Evolutionary conservation across 2,329 filamentous ascomycete species (phyloP).

Genomic region (Aspergillus viridinutans): DNA sequence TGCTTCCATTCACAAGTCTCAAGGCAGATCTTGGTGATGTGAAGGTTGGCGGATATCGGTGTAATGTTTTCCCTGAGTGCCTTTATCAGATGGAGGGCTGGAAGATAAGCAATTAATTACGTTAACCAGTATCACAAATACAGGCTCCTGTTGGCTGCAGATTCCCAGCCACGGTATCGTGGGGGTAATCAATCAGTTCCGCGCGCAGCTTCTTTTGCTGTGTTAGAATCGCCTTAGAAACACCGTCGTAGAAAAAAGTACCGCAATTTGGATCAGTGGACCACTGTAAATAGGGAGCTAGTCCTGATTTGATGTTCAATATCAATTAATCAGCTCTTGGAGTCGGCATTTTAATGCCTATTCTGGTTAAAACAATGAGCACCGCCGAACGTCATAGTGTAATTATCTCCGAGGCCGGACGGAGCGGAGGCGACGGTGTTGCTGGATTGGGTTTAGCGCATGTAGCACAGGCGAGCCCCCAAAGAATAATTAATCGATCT

Average conservation of each 20-base stretch:
- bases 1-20: not conserved
- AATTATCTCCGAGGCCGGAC: constrained; percentile 11
- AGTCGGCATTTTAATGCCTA: not conserved
- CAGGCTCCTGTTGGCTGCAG: not conserved
- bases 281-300: not conserved
- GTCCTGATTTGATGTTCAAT: not conserved
- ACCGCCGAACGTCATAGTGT: not conserved
- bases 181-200: not conserved
- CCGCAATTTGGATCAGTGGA: not conserved
- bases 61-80: not conserved
- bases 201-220: not conserved
- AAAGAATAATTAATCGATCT: constrained; percentile 12
- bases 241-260: not conserved
- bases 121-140: not conserved
- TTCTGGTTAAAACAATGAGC: not conserved
- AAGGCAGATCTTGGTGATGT: not conserved
- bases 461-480: not conserved
- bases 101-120: not conserved
- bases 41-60: not conserved
- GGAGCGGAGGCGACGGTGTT: constrained; percentile 13
- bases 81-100: constrained; percentile 14
- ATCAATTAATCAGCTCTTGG: not conserved
- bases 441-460: constrained; percentile 7
- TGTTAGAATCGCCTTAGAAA: not conserved
- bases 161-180: not conserved